Conservation (phyloP, 2,329 filamentous ascomycete genomes). For the Fusarium cicatricum region DNA sequence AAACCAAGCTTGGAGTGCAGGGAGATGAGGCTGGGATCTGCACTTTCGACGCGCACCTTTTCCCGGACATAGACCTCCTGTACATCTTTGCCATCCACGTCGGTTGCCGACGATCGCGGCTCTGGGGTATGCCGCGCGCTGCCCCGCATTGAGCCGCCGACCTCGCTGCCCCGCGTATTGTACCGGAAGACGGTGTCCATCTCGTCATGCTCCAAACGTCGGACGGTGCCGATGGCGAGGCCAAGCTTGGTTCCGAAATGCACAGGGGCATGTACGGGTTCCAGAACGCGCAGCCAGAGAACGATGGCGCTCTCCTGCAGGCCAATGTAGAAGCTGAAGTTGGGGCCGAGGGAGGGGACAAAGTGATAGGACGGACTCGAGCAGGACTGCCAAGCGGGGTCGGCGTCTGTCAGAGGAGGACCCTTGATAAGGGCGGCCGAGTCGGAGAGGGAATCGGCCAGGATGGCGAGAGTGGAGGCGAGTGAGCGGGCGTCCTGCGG, state of each 20-base stretch:
- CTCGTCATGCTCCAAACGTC: conserved; percentile 79
- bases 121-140: conserved; percentile 39
- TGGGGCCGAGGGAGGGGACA: conserved; percentile 57
- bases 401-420: conserved; percentile 50
- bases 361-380: conserved; percentile 57
- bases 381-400: conserved; percentile 54
- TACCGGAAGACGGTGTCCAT: conserved; percentile 79
- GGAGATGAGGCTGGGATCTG: conserved; percentile 86
- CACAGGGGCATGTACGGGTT: conserved; percentile 69
- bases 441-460: conserved; percentile 63
- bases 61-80: conserved; percentile 84
- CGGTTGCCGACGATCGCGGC: conserved; percentile 28
- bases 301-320: conserved; percentile 76
- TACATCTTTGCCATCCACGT: conserved; percentile 35
- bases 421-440: conserved; percentile 65
- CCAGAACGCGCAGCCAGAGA: conserved; percentile 73
- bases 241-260: conserved; percentile 73
- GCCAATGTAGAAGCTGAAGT: conserved; percentile 77
- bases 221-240: conserved; percentile 71
- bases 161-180: conserved; percentile 46
- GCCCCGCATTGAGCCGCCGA: conserved; percentile 37
- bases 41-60: conserved; percentile 87
- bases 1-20: conserved; percentile 84
- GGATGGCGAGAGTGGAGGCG: conserved; percentile 62
- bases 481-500: conserved; percentile 65